Conservation (phyloP, 106 monocot species). For the Apostasia shenzhenica region DNA sequence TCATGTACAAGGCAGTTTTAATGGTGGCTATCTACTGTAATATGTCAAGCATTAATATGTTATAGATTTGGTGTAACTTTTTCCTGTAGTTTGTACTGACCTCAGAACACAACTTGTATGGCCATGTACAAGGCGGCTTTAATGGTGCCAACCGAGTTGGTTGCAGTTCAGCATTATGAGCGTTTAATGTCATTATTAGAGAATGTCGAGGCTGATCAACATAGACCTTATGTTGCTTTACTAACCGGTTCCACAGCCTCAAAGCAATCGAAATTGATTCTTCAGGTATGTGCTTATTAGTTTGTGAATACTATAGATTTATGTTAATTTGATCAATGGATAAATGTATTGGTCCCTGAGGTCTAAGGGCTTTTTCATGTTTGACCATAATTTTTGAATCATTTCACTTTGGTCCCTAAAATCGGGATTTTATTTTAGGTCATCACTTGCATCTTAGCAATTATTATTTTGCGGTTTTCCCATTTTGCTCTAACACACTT, state of each 20-base stretch:
- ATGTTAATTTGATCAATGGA: neutral
- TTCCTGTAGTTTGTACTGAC: neutral
- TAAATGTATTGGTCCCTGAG: too few relatives aligned
- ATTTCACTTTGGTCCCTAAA: too few relatives aligned
- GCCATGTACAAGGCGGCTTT: conserved; percentile 70
- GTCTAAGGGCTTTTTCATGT: neutral
- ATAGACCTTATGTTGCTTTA: conserved; percentile 67
- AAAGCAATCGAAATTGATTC: conserved; percentile 58
- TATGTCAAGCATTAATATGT: neutral
- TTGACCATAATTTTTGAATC: neutral
- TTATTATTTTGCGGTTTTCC: too few relatives aligned
- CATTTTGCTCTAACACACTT: too few relatives aligned
- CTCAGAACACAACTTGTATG: neutral
- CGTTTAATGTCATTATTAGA: conserved; percentile 61
- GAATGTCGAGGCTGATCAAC: conserved; percentile 27
- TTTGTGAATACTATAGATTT: neutral
- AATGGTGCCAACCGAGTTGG: conserved; percentile 95
- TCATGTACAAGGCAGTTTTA: conserved; percentile 66
- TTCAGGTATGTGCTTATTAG: conserved; percentile 30
- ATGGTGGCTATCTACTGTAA: conserved; percentile 61
- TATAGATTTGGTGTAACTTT: too few relatives aligned
- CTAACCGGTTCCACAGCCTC: conserved; percentile 84
- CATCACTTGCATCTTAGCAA: too few relatives aligned
- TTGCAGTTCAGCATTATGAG: conserved; percentile 89
- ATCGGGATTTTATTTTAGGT: too few relatives aligned